These are phyloP conservation scores for Asterionellopsis glacialis DNA, from an alignment of 108 stramenopile species.

Conservation along the genomic window DNA sequence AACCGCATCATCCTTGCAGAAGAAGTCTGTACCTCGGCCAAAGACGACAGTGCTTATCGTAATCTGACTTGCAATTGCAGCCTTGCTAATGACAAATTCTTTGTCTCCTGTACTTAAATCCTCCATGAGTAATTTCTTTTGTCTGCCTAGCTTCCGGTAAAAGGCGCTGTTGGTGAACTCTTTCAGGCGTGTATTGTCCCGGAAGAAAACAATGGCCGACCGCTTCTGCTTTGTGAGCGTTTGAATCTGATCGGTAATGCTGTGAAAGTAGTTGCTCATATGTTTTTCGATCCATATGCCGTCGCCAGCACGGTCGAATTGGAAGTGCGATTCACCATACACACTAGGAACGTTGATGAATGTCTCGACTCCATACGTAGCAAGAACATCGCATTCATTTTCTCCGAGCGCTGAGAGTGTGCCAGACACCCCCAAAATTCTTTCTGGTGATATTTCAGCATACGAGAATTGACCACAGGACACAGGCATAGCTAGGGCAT, in stretches of 20 bases:
- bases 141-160: slow-evolving; percentile 46
- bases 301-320: slow-evolving; percentile 51
- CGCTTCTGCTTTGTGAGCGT: slow-evolving; percentile 31
- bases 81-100: slow-evolving; percentile 51
- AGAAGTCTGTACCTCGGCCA: slow-evolving; percentile 66
- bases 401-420: slow-evolving; percentile 39
- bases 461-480: slow-evolving; percentile 72
- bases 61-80: slow-evolving; percentile 50
- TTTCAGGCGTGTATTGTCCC: slow-evolving; percentile 19
- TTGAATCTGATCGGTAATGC: slow-evolving; percentile 37
- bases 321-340: slow-evolving; percentile 52
- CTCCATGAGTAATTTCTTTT: slow-evolving; percentile 37
- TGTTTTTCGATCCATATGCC: slow-evolving; percentile 41
- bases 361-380: slow-evolving; percentile 37
- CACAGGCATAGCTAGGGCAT: slow-evolving; percentile 39
- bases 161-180: slow-evolving; percentile 32
- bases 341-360: slow-evolving; percentile 55
- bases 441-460: slow-evolving; percentile 51
- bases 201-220: slow-evolving; percentile 59
- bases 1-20: slow-evolving; percentile 51
- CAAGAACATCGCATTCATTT: slow-evolving; percentile 37
- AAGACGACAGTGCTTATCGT: slow-evolving; percentile 53
- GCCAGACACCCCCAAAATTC: slow-evolving; percentile 59
- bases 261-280: slow-evolving; percentile 45
- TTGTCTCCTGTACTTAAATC: slow-evolving; percentile 32